Evolutionary conservation across 495 filamentous ascomycete genomes (phyloP).

Genomic region (Trichoderma asperelloides): DNA sequence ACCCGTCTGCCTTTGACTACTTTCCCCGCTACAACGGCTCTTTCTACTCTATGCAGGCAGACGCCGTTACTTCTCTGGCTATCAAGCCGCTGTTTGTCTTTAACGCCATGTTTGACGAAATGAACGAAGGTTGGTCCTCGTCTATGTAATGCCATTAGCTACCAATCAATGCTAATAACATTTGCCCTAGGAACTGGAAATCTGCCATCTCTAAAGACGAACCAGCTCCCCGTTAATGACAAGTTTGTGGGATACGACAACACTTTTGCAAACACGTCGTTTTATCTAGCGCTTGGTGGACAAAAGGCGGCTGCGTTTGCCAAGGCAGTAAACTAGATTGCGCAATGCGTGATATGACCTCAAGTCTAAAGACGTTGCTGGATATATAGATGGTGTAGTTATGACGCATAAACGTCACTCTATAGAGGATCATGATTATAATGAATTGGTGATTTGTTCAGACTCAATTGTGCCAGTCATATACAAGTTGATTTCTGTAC

Average conservation of each 20-base stretch:
- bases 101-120: constrained; percentile 28
- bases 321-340: not conserved
- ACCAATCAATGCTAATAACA: not conserved
- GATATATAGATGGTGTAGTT: not conserved
- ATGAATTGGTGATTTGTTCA: no score
- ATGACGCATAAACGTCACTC: no score
- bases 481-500: no score
- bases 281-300: not conserved
- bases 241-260: constrained; percentile 25
- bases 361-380: not conserved
- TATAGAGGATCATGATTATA: no score
- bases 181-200: constrained; percentile 18
- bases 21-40: constrained; percentile 24
- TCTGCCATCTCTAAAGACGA: constrained; percentile 16
- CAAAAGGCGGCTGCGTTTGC: not conserved
- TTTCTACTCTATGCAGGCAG: constrained; percentile 23
- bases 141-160: not conserved
- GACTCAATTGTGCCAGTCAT: no score
- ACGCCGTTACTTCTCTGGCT: constrained; percentile 16
- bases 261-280: constrained; percentile 8
- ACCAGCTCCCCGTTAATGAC: constrained; percentile 21
- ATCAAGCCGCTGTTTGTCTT: constrained; percentile 25
- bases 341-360: not conserved
- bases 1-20: constrained; percentile 14
- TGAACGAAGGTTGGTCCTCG: constrained; percentile 16